phyloP scores from a whole-genome alignment of 306 rosid species.

The cucumber (Cucumis sativus) region Cucumber_9930_V3 NC_026659.2:8240001-8240500 shows the following conservation, averaged over 20 bases:
- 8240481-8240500: not conserved
- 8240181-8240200: not conserved
- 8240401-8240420: conserved; percentile 66
- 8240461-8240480: conserved; percentile 9
- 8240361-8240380: not conserved
- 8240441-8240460: conserved; percentile 42
- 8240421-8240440: conserved; percentile 72
- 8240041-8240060: conserved; percentile 89
- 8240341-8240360: not conserved
- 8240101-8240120: not conserved
- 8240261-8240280: conserved; percentile 82
- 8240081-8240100: conserved; percentile 26
- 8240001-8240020: not conserved
- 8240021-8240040: not conserved
- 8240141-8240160: not conserved
- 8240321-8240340: not conserved
- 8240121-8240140: not conserved
- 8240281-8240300: conserved; percentile 95
- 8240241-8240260: conserved; percentile 55
- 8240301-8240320: conserved; percentile 66
- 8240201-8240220: not conserved
- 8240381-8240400: conserved; percentile 99
- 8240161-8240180: not conserved
- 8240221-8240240: conserved; percentile 3
- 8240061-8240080: conserved; percentile 97